A percentile compares a stretch with the other conserved stretches of the same genome.
Evolutionary conservation across 192 early-diverging fungal genomes (phyloP).

Genomic region (Backusella circina): DNA sequence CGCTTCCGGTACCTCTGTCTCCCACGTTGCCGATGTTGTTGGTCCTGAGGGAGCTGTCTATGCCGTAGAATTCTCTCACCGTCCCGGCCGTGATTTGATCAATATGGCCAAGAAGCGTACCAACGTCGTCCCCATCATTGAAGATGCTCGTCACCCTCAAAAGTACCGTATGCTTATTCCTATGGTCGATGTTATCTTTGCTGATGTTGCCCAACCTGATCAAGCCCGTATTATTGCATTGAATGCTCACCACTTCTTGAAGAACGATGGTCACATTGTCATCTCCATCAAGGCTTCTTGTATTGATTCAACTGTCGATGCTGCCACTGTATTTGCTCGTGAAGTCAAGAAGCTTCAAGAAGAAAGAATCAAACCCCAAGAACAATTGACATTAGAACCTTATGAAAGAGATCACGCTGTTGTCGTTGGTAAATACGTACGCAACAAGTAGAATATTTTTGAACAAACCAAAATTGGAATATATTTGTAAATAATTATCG

Average conservation of each 20-base stretch:
- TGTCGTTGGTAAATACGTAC: constrained; percentile 85
- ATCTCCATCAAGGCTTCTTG: constrained; percentile 99
- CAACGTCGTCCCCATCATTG: constrained; percentile 98
- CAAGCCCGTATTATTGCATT: constrained; percentile 98
- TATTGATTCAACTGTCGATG: constrained; percentile 98
- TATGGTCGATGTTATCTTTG: constrained; percentile 98
- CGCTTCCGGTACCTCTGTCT: constrained; percentile 91
- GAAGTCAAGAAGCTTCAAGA: constrained; percentile 94
- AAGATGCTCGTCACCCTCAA: constrained; percentile 99
- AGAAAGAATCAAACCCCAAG: constrained; percentile 86
- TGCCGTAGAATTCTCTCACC: constrained; percentile 99
- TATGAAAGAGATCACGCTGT: constrained; percentile 99
- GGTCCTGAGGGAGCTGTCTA: constrained; percentile 96
- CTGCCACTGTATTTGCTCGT: constrained; percentile 92
- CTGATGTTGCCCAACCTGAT: constrained; percentile 99
- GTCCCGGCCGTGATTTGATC: constrained; percentile 97
- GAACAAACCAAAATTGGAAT: neutral
- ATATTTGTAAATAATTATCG: neutral
- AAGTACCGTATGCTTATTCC: constrained; percentile 99
- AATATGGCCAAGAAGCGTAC: constrained; percentile 99
- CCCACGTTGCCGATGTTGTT: constrained; percentile 97
- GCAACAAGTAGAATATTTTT: constrained; percentile 43
- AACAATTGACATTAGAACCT: constrained; percentile 96
- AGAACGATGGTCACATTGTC: constrained; percentile 95
- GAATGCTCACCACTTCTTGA: constrained; percentile 97